Percentiles rank a stretch among this genome's conserved stretches.
Evolutionary conservation across 2,329 filamentous ascomycete species (phyloP).

Genomic region (Grosmannia penicillata): DNA sequence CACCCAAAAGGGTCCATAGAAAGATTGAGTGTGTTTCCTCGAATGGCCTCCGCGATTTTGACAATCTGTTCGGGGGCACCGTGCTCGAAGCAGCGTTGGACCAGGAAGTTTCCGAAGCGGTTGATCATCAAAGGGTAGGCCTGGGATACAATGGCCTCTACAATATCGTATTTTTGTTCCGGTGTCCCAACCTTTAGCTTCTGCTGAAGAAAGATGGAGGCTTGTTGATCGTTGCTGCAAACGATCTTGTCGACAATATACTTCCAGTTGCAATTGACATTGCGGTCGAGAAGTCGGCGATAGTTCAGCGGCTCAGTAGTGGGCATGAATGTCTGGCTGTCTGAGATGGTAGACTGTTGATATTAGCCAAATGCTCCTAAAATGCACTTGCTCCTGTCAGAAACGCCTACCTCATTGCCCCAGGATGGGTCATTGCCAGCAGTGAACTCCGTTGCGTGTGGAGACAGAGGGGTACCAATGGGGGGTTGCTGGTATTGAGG

Average conservation of each 20-base stretch:
- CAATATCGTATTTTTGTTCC: constrained; percentile 94
- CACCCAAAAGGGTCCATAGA: constrained; percentile 99
- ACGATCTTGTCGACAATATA: constrained; percentile 99
- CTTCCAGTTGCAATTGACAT: constrained; percentile 97
- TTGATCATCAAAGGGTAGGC: constrained; percentile 96
- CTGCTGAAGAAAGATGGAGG: constrained; percentile 96
- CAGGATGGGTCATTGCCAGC: constrained; percentile 31
- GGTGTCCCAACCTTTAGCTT: constrained; percentile 93
- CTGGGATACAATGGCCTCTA: constrained; percentile 88
- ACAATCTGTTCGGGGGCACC: constrained; percentile 89
- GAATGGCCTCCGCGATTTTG: constrained; percentile 85
- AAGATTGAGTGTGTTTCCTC: constrained; percentile 81
- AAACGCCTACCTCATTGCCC: constrained; percentile 37
- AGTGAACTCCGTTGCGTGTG: constrained; percentile 62
- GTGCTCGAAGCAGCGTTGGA: constrained; percentile 97
- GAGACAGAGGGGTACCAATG: constrained; percentile 52
- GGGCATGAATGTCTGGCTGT: constrained; percentile 65
- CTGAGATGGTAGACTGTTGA: constrained; percentile 31
- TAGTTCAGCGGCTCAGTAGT: constrained; percentile 92
- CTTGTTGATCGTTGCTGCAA: constrained; percentile 97
- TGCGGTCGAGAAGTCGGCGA: constrained; percentile 83
- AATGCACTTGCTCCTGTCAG: neutral
- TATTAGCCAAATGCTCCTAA: neutral
- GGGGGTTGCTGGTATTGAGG: constrained; percentile 38
- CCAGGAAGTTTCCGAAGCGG: constrained; percentile 94